Conservation (phyloP, 1,284 basidiomycete species). For the Rhodotorula sp. region DNA sequence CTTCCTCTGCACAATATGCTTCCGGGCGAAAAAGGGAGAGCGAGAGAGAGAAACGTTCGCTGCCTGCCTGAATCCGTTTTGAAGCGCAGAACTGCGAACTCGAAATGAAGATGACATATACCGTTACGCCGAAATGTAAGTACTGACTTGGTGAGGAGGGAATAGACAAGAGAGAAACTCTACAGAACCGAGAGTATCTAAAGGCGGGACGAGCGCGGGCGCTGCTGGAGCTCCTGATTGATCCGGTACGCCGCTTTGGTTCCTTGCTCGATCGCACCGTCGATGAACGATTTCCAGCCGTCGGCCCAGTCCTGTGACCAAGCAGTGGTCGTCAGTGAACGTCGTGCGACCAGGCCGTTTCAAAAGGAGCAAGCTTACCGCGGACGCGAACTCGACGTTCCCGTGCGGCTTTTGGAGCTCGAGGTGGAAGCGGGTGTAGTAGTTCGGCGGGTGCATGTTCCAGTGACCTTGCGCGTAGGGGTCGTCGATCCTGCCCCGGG, state of each 20-base stretch:
- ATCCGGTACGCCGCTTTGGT: conserved; percentile 1
- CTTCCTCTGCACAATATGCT: too few species aligned
- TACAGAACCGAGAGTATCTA: too few species aligned
- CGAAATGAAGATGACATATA: too few species aligned
- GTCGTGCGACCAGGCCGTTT: neutral
- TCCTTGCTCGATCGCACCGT: conserved; percentile 10
- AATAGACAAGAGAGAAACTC: too few species aligned
- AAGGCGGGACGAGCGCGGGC: neutral
- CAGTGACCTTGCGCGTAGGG: conserved; percentile 3
- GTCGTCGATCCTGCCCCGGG: neutral
- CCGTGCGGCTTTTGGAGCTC: conserved; percentile 19
- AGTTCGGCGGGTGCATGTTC: conserved; percentile 1
- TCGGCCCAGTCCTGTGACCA: conserved; percentile 8
- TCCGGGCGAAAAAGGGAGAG: too few species aligned
- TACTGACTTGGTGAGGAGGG: too few species aligned
- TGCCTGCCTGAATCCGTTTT: too few species aligned
- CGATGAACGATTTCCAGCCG: conserved; percentile 11
- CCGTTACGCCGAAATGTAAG: too few species aligned
- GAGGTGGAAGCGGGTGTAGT: conserved; percentile 10
- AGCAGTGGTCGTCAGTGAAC: neutral
- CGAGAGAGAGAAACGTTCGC: too few species aligned
- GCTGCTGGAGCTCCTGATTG: neutral
- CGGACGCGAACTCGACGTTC: conserved; percentile 7
- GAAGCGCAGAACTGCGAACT: too few species aligned
- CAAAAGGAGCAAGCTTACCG: neutral